Evolutionary conservation across 305 asterid genomes (phyloP).

Genomic region (Plantago coronopus): DNA sequence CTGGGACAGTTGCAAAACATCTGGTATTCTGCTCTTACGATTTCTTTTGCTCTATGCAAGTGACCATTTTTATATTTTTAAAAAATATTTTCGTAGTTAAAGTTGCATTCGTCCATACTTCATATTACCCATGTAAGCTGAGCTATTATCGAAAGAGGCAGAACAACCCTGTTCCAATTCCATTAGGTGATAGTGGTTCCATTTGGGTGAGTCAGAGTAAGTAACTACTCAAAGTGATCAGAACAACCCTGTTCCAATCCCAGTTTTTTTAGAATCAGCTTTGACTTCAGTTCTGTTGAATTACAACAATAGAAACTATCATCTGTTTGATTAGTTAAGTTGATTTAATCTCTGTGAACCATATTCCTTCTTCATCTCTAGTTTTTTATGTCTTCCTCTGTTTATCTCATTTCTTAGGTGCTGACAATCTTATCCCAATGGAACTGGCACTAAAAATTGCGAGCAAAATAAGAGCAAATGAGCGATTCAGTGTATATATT

Average conservation of each 20-base stretch:
- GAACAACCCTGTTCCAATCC: background rate
- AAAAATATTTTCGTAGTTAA: background rate
- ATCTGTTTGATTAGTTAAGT: background rate
- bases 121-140: too few species aligned
- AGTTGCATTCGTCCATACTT: background rate
- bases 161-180: too few species aligned
- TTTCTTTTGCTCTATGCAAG: background rate
- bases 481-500: conserved; percentile 75
- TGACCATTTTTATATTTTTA: background rate
- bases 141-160: too few species aligned
- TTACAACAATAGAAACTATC: background rate
- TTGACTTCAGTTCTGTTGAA: background rate
- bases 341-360: background rate
- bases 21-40: conserved; percentile 40
- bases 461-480: conserved; percentile 70
- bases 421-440: conserved; percentile 91
- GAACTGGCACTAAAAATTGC: conserved; percentile 83
- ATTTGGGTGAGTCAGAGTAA: background rate
- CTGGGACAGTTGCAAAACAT: conserved; percentile 74
- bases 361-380: background rate
- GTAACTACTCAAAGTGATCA: background rate
- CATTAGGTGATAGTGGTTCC: background rate
- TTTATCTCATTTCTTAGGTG: conserved; percentile 45
- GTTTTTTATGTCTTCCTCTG: background rate
- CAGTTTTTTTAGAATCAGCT: too few species aligned